Evolutionary conservation across 208 protist genomes (phyloP).

Genomic region (Crithidia expoeki): DNA sequence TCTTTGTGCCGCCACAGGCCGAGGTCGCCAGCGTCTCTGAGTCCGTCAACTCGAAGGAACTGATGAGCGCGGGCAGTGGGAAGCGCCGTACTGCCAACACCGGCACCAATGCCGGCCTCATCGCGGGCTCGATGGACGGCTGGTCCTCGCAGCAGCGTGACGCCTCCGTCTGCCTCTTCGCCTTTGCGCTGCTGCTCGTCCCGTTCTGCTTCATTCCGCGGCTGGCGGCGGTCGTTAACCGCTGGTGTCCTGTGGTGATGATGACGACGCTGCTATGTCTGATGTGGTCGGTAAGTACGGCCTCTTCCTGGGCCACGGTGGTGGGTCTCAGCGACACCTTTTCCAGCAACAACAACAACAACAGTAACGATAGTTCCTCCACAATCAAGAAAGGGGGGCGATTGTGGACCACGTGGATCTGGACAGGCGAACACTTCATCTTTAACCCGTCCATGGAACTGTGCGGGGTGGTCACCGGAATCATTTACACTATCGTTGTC

Average conservation of each 20-base stretch:
- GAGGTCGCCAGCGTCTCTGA: constrained; percentile 10
- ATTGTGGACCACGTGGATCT: constrained; percentile 6
- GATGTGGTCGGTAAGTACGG: constrained; percentile 31
- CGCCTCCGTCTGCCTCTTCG: constrained; percentile 25
- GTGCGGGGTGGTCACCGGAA: constrained; percentile 30
- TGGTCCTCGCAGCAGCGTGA: constrained; percentile 29
- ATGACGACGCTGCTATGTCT: constrained; percentile 30
- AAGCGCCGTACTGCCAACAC: constrained; percentile 16
- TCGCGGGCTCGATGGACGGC: constrained; percentile 7
- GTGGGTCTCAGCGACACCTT: constrained; percentile 1
- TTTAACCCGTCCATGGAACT: constrained; percentile 10
- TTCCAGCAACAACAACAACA: neutral
- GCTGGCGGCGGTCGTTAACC: constrained; percentile 26
- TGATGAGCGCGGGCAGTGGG: constrained; percentile 20
- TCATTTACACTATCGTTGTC: constrained; percentile 32
- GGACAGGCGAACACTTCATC: constrained; percentile 13
- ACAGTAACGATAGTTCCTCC: neutral
- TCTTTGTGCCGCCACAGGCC: constrained; percentile 34
- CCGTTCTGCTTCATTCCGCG: constrained; percentile 37
- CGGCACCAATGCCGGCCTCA: constrained; percentile 7
- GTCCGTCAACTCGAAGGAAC: constrained; percentile 15
- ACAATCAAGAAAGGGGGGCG: neutral
- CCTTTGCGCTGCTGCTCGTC: constrained; percentile 27
- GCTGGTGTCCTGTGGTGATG: constrained; percentile 31
- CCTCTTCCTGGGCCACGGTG: constrained; percentile 27